These are phyloP conservation scores for Trichoderma asperelloides DNA, from an alignment of 495 filamentous ascomycete species.

Conservation along the genomic window DNA sequence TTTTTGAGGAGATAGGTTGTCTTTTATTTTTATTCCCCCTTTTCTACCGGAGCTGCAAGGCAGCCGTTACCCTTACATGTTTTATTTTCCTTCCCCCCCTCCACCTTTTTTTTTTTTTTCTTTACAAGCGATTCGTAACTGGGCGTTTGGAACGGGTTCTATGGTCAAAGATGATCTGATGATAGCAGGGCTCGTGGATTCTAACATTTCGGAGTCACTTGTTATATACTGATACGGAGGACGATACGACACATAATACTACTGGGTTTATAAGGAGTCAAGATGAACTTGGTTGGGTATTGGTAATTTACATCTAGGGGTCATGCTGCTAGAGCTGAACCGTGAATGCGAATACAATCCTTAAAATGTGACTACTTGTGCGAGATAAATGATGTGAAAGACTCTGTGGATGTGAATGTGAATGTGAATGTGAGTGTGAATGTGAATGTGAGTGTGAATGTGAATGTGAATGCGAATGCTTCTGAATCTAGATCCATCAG, in stretches of 20 bases:
- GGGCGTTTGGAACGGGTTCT: neutral
- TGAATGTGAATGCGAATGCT: neutral
- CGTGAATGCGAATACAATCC: no score
- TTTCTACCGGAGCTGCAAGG: neutral
- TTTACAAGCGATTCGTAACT: neutral
- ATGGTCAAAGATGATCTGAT: neutral
- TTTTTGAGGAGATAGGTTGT: neutral
- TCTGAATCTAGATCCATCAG: neutral
- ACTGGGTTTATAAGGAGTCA: neutral
- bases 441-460: neutral
- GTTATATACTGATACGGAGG: neutral
- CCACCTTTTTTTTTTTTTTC: neutral
- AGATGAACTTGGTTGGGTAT: neutral
- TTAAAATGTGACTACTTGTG: no score
- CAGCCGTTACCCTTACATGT: neutral
- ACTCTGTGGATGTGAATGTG: neutral
- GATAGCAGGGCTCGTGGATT: neutral
- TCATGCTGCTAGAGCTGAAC: neutral
- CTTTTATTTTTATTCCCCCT: neutral
- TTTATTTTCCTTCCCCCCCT: neutral
- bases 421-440: neutral
- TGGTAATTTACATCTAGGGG: neutral
- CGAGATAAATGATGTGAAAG: no score
- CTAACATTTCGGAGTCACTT: neutral
- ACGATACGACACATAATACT: neutral